These are phyloP conservation scores for Monotropa hypopitys DNA, from an alignment of 179 eudicot genomes.

Conservation along the genomic window DNA sequence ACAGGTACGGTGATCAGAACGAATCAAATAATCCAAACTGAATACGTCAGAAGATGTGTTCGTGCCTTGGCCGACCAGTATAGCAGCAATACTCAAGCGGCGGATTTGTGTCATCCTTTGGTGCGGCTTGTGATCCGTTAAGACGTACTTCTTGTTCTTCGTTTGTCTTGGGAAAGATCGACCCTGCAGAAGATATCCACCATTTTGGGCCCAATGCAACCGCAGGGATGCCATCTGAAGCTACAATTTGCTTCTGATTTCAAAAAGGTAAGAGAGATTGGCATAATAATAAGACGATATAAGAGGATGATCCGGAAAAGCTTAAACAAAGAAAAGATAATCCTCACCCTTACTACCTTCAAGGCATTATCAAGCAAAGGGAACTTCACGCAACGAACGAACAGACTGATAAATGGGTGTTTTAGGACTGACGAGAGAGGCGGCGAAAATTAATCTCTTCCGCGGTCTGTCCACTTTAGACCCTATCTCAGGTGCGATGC, in stretches of 20 bases:
- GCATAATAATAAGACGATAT: neutral
- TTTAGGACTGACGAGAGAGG: neutral
- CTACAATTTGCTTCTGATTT: neutral
- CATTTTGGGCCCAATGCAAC: neutral
- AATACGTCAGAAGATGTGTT: neutral
- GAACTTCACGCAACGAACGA: neutral
- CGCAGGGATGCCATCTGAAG: constrained; percentile 7
- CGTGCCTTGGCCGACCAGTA: neutral
- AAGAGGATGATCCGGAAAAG: neutral
- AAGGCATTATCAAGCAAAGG: neutral
- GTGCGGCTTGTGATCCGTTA: neutral
- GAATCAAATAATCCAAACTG: neutral
- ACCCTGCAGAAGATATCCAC: neutral
- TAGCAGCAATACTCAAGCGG: neutral
- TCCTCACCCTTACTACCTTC: neutral
- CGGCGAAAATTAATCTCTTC: neutral
- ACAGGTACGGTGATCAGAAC: neutral
- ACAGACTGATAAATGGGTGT: neutral
- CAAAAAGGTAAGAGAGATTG: neutral
- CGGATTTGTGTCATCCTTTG: neutral
- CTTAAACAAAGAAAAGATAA: neutral
- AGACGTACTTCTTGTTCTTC: neutral
- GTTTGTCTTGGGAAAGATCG: neutral
- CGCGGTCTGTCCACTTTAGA: neutral
- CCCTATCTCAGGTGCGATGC: neutral